Percentiles rank a stretch among this genome's conserved stretches.
These are phyloP conservation scores for Rhodomyrtus tomentosa DNA, from an alignment of 345 rosid species.

Conservation along the genomic window DNA sequence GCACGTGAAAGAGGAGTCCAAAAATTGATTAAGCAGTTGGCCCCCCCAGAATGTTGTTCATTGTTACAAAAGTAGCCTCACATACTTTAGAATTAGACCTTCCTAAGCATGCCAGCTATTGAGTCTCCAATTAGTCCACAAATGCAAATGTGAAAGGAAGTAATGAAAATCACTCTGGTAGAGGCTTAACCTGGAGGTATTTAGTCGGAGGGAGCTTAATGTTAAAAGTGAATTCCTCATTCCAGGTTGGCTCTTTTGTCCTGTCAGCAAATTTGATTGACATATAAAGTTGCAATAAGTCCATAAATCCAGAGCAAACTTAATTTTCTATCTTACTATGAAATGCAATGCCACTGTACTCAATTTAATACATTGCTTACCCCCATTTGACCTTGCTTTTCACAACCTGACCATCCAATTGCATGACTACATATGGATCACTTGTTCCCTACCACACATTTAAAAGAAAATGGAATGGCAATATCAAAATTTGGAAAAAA, in stretches of 20 bases:
- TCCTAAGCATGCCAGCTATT: neutral
- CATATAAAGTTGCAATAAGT: neutral
- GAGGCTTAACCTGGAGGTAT: constrained; percentile 53
- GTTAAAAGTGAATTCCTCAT: constrained; percentile 61
- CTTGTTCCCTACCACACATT: constrained; percentile 59
- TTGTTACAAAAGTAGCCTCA: neutral
- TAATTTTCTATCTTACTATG: neutral
- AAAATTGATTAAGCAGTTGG: neutral
- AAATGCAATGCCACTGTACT: neutral
- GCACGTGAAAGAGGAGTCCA: neutral
- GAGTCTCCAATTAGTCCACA: neutral
- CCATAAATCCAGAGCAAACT: neutral
- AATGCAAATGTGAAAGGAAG: neutral
- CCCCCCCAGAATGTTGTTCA: neutral
- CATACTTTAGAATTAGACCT: neutral
- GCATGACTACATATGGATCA: constrained; percentile 79
- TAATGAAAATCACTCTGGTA: neutral
- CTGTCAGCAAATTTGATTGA: constrained; percentile 25
- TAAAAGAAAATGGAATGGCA: neutral
- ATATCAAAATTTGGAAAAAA: neutral
- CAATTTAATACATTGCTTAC: constrained; percentile 15
- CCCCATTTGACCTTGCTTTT: constrained; percentile 82
- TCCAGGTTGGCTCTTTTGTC: constrained; percentile 80
- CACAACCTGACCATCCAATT: constrained; percentile 78
- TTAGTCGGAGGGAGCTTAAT: constrained; percentile 42